Evolutionary conservation across 1,284 basidiomycete species (phyloP).

Genomic region (Polyporus tsugae): DNA sequence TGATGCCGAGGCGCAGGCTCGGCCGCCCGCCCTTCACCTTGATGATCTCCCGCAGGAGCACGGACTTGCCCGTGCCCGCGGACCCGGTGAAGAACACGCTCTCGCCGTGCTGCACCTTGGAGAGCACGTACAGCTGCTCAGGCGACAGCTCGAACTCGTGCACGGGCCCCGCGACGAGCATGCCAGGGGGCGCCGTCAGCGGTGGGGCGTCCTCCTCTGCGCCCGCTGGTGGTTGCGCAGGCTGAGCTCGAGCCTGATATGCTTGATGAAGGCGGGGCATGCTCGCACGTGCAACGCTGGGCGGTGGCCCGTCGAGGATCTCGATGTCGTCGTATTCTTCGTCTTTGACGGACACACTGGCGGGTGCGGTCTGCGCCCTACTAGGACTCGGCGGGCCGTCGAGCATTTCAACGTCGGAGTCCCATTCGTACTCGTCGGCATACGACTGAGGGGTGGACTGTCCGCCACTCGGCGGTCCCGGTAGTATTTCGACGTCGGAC

Average conservation of each 20-base stretch:
- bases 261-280: not conserved
- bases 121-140: constrained; percentile 67
- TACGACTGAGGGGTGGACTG: not conserved
- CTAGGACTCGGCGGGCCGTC: constrained; percentile 3
- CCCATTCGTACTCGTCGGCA: not conserved
- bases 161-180: constrained; percentile 9
- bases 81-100: constrained; percentile 87
- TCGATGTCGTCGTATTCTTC: constrained; percentile 9
- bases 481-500: constrained; percentile 14
- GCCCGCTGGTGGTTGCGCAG: not conserved
- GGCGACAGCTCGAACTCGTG: constrained; percentile 43
- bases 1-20: constrained; percentile 55
- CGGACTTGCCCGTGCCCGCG: constrained; percentile 93
- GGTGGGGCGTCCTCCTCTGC: constrained; percentile 1
- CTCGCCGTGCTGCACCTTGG: constrained; percentile 62
- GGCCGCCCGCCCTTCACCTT: constrained; percentile 41
- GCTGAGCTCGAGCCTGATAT: not conserved
- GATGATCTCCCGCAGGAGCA: constrained; percentile 92
- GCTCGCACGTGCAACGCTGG: not conserved
- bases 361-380: not conserved
- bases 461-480: constrained; percentile 6
- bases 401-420: constrained; percentile 16
- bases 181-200: constrained; percentile 14
- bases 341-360: not conserved
- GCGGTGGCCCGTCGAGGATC: constrained; percentile 10